A percentile compares a stretch with the other conserved stretches of the same genome.
phyloP scores from a whole-genome alignment of 2,329 filamentous ascomycete species.

The Ascochyta fabae region DNA sequence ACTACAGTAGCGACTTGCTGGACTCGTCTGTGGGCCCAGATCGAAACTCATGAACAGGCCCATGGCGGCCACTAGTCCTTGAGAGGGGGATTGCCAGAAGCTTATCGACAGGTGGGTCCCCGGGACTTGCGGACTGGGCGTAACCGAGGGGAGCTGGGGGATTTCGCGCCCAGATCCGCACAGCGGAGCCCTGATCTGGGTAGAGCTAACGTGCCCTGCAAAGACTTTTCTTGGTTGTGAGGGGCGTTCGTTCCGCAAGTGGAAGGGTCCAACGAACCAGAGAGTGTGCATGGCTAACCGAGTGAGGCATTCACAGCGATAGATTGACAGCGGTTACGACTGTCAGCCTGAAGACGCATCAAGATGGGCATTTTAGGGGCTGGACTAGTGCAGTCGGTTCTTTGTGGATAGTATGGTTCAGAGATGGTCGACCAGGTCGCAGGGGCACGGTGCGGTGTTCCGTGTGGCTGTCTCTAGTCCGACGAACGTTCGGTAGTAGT shows the following conservation, averaged over 20 bases:
- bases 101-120: conserved; percentile 15
- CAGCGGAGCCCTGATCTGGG: not conserved
- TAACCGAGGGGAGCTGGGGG: conserved; percentile 2
- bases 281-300: not conserved
- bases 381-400: not conserved
- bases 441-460: conserved; percentile 14
- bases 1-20: conserved; percentile 12
- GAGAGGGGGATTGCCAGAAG: conserved; percentile 5
- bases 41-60: conserved; percentile 8
- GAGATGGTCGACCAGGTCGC: conserved; percentile 15
- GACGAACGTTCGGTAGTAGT: conserved; percentile 12
- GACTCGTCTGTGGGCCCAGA: conserved; percentile 11
- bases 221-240: conserved; percentile 1
- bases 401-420: conserved; percentile 6
- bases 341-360: conserved; percentile 4
- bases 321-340: conserved; percentile 4
- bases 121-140: conserved; percentile 8
- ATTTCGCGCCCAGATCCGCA: conserved; percentile 7
- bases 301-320: conserved; percentile 4
- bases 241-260: not conserved
- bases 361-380: conserved; percentile 5
- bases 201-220: conserved; percentile 1
- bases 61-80: conserved; percentile 10
- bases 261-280: conserved; percentile 1
- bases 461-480: conserved; percentile 15